Evolutionary conservation across 257 asterid genomes (phyloP).

Genomic region (Ligustrum vulgare): DNA sequence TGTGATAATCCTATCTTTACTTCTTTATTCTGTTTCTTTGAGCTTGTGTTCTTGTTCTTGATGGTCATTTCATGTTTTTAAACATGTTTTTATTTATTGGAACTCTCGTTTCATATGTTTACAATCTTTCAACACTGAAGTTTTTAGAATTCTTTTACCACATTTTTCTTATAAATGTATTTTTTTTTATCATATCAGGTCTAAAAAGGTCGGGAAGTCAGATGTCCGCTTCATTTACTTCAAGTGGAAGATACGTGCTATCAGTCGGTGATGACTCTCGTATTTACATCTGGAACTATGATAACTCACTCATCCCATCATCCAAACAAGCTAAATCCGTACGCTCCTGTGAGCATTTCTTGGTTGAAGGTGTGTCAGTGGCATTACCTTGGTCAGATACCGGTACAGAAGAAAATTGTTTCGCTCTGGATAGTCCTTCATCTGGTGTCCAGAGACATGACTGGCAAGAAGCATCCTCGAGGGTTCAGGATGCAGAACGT

Average conservation of each 20-base stretch:
- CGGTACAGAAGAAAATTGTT: not conserved
- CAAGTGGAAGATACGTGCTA: constrained; percentile 60
- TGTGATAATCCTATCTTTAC: not conserved
- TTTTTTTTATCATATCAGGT: constrained; percentile 38
- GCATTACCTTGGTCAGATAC: constrained; percentile 64
- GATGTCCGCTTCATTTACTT: constrained; percentile 62
- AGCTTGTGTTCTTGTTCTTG: not conserved
- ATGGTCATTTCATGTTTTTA: not conserved
- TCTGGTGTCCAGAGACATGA: constrained; percentile 15
- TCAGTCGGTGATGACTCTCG: constrained; percentile 80
- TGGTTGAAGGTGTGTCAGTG: constrained; percentile 45
- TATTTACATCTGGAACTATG: constrained; percentile 66
- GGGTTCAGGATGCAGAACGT: constrained; percentile 43
- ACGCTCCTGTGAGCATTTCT: constrained; percentile 71
- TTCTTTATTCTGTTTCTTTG: not conserved
- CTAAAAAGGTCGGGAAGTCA: constrained; percentile 63
- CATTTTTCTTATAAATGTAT: constrained; percentile 1
- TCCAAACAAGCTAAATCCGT: constrained; percentile 48
- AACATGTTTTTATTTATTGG: not conserved
- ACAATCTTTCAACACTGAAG: not conserved
- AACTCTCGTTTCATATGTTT: not conserved
- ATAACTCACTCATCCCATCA: constrained; percentile 38
- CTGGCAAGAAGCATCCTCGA: constrained; percentile 22
- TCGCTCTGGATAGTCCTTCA: not conserved
- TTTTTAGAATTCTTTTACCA: not conserved